phyloP scores from a whole-genome alignment of 2,329 filamentous ascomycete genomes.

The Arthrobotrys entomopaga region DNA sequence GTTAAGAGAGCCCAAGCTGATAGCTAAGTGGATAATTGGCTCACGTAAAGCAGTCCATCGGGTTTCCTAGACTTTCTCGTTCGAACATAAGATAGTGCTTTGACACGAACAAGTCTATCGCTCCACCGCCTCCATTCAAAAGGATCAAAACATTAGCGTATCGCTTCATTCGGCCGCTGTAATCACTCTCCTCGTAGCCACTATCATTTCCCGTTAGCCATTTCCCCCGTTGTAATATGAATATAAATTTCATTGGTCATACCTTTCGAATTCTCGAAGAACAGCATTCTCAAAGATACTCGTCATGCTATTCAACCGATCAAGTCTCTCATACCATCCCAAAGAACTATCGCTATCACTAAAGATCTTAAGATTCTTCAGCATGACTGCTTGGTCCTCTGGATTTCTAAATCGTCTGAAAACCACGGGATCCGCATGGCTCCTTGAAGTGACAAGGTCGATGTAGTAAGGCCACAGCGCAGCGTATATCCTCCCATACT shows the following conservation, averaged over 20 bases:
- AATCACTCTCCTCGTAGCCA: constrained; percentile 86
- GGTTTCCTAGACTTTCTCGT: constrained; percentile 75
- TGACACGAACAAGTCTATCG: constrained; percentile 84
- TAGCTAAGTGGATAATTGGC: constrained; percentile 54
- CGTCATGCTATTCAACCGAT: constrained; percentile 78
- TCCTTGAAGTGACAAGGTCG: constrained; percentile 77
- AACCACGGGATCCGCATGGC: constrained; percentile 80
- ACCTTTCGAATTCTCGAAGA: constrained; percentile 86
- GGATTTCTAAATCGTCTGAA: constrained; percentile 90
- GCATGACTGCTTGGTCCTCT: constrained; percentile 87
- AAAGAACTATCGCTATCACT: constrained; percentile 80
- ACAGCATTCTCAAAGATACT: constrained; percentile 90
- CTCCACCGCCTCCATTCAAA: constrained; percentile 81
- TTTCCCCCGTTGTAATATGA: background rate
- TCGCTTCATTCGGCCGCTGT: constrained; percentile 85
- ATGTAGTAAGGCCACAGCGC: constrained; percentile 87
- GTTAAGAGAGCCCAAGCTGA: background rate
- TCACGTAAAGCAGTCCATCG: constrained; percentile 81
- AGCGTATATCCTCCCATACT: constrained; percentile 91
- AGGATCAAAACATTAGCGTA: constrained; percentile 87
- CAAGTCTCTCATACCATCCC: constrained; percentile 76
- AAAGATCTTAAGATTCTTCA: constrained; percentile 82
- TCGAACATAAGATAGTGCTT: constrained; percentile 86
- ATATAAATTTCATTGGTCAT: constrained; percentile 19
- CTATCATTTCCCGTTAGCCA: constrained; percentile 44